Evolutionary conservation across 345 rosid species (phyloP).

Genomic region (Syzygium jambos): DNA sequence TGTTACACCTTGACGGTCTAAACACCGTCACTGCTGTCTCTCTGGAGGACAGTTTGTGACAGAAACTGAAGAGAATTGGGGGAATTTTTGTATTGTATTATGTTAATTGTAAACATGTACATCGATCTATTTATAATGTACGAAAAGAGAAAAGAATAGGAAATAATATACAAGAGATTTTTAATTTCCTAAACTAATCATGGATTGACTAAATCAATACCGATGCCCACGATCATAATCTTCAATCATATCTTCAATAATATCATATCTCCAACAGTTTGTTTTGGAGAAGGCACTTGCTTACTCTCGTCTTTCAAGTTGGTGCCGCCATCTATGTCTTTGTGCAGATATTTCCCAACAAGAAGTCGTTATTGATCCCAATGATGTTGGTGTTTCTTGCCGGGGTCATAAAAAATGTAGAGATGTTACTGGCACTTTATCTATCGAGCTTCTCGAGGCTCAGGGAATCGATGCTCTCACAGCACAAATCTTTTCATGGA

Average conservation of each 20-base stretch:
- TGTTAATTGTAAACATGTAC: no score
- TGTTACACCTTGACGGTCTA: fast-evolving
- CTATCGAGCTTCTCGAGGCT: neutral
- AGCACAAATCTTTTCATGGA: neutral
- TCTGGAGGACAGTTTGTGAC: fast-evolving
- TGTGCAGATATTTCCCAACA: neutral
- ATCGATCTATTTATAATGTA: no score
- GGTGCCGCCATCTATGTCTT: neutral
- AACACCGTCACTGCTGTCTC: neutral
- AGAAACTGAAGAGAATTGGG: no score
- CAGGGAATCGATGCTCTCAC: neutral
- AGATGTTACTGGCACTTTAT: neutral
- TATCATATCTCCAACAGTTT: neutral
- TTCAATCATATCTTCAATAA: no score
- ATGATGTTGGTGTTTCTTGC: fast-evolving
- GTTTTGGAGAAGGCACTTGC: neutral
- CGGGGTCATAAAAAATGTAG: fast-evolving
- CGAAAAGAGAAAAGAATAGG: no score
- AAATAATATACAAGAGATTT: no score
- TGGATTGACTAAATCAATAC: no score
- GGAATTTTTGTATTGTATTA: no score
- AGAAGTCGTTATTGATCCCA: fast-evolving
- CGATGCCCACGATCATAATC: no score
- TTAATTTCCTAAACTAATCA: no score
- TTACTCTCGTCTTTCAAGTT: neutral